These are phyloP conservation scores for Candida fluviatilis DNA, from an alignment of 805 yeast species.

Conservation along the genomic window DNA sequence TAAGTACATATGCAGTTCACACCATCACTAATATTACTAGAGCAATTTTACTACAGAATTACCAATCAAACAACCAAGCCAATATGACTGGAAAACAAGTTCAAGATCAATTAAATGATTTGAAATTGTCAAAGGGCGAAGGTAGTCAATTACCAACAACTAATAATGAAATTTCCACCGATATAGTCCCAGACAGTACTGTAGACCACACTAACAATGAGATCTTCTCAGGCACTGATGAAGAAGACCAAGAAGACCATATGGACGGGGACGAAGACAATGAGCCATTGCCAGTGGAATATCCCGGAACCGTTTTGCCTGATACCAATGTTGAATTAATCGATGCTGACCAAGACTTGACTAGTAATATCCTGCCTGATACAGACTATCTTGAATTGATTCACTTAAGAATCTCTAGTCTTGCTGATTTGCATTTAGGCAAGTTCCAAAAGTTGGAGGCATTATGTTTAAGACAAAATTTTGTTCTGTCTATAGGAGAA, in stretches of 20 bases:
- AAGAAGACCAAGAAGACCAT: slow-evolving; percentile 17
- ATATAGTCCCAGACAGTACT: too few species aligned
- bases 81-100: too few species aligned
- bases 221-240: slow-evolving; percentile 6
- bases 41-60: too few species aligned
- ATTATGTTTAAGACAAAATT: slow-evolving; percentile 78
- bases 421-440: slow-evolving; percentile 56
- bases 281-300: slow-evolving; percentile 33
- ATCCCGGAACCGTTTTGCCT: slow-evolving; percentile 41
- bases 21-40: too few species aligned
- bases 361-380: slow-evolving; percentile 54
- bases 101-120: too few species aligned
- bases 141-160: too few species aligned
- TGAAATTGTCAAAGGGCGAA: too few species aligned
- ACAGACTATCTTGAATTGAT: slow-evolving; percentile 58
- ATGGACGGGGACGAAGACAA: slow-evolving; percentile 21
- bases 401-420: slow-evolving; percentile 62
- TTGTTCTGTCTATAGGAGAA: slow-evolving; percentile 62
- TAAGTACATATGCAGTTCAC: too few species aligned
- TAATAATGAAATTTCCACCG: too few species aligned
- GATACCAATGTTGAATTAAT: slow-evolving; percentile 50
- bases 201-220: background rate
- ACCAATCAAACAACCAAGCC: too few species aligned
- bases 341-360: slow-evolving; percentile 66
- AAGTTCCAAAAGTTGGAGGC: slow-evolving; percentile 55